Evolutionary conservation across 768 basidiomycete genomes (phyloP).

Genomic region (Trametes gibbosa): DNA sequence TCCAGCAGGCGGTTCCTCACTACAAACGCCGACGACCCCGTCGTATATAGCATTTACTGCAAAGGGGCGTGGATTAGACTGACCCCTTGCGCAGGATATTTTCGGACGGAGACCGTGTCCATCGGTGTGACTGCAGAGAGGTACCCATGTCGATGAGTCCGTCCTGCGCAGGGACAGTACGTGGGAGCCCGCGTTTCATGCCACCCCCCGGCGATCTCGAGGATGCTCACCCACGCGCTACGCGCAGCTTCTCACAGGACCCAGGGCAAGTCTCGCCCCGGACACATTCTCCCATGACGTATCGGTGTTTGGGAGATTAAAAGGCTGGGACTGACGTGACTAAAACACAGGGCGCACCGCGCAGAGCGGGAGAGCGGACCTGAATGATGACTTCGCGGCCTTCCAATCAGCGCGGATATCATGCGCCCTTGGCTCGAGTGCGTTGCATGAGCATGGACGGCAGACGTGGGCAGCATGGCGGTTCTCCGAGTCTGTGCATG

Average conservation of each 20-base stretch:
- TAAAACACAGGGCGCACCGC: neutral
- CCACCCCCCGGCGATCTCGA: neutral
- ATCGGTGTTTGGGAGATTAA: neutral
- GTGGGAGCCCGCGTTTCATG: neutral
- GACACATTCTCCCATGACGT: conserved; percentile 8
- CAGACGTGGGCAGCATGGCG: neutral
- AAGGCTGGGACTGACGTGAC: neutral
- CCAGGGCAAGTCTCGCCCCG: neutral
- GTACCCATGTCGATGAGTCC: neutral
- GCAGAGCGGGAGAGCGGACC: neutral
- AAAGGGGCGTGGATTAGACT: too few relatives aligned
- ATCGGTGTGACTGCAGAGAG: neutral
- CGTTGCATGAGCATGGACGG: neutral
- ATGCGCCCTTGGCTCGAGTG: conserved; percentile 2
- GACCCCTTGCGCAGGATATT: too few relatives aligned
- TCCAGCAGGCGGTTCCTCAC: too few relatives aligned
- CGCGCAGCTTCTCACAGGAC: conserved; percentile 3
- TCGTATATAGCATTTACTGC: too few relatives aligned
- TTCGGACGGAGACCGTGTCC: neutral
- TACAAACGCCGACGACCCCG: too few relatives aligned
- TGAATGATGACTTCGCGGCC: neutral
- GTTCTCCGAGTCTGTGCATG: conserved; percentile 1
- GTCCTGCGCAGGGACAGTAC: neutral
- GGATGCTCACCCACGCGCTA: neutral
- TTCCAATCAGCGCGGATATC: neutral